Evolutionary conservation across 2,329 filamentous ascomycete species (phyloP).

Genomic region (Aspergillus arachidicola): DNA sequence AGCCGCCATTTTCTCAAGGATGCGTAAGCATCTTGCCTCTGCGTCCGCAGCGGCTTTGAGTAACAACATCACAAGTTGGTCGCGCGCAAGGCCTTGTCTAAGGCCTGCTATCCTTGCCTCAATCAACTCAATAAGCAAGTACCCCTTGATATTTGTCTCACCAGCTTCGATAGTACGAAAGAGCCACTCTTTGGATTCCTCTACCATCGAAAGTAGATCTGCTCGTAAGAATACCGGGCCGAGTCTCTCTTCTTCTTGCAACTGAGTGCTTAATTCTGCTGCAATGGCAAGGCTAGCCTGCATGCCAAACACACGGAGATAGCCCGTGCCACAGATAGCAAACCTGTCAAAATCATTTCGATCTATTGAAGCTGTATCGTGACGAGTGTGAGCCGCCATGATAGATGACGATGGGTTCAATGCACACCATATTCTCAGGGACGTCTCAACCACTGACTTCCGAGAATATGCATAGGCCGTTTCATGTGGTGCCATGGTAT

Average conservation of each 20-base stretch:
- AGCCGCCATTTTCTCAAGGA: constrained; percentile 28
- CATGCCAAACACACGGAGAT: constrained; percentile 21
- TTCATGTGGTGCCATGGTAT: constrained; percentile 22
- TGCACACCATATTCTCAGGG: constrained; percentile 51
- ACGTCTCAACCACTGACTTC: constrained; percentile 52
- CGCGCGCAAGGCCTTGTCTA: constrained; percentile 35
- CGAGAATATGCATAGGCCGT: constrained; percentile 51
- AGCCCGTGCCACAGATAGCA: constrained; percentile 38
- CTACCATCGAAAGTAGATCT: constrained; percentile 36
- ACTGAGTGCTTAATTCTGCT: constrained; percentile 28
- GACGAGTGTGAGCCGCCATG: constrained; percentile 8
- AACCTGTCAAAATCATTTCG: constrained; percentile 45
- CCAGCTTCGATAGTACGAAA: constrained; percentile 49
- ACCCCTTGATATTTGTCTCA: constrained; percentile 60
- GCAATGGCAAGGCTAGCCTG: constrained; percentile 27
- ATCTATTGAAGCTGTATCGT: constrained; percentile 3
- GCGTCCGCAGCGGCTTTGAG: constrained; percentile 43
- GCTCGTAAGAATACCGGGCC: constrained; percentile 28
- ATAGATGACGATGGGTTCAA: constrained; percentile 35
- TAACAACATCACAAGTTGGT: constrained; percentile 39
- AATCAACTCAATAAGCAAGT: constrained; percentile 47
- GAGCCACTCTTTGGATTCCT: constrained; percentile 46
- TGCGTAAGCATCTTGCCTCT: constrained; percentile 24
- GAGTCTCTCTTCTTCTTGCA: constrained; percentile 31
- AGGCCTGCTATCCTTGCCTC: constrained; percentile 49